These are phyloP conservation scores for Penicillium glabrum DNA, from an alignment of 2,329 filamentous ascomycete genomes.

Conservation along the genomic window DNA sequence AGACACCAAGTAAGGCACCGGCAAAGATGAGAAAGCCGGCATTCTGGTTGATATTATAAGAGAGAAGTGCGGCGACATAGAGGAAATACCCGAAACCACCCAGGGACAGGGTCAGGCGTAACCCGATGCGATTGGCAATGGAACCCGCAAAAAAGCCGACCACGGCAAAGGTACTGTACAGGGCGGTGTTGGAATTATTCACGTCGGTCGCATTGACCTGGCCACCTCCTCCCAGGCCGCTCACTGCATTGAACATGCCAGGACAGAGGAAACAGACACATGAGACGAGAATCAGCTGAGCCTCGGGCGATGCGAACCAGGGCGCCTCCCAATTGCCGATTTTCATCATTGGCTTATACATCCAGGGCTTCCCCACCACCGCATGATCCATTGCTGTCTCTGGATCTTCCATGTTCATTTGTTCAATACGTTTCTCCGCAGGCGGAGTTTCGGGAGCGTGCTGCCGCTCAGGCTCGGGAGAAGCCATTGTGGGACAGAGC, in stretches of 20 bases:
- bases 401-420: conserved; percentile 20
- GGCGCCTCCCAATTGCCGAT: conserved; percentile 56
- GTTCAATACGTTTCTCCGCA: conserved; percentile 32
- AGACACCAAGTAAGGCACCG: conserved; percentile 51
- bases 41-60: conserved; percentile 52
- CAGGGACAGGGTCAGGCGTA: conserved; percentile 45
- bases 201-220: conserved; percentile 57
- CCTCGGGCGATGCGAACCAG: conserved; percentile 72
- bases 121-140: conserved; percentile 46
- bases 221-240: conserved; percentile 65
- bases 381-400: conserved; percentile 21
- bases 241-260: conserved; percentile 70
- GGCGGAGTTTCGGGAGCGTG: conserved; percentile 9
- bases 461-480: conserved; percentile 14
- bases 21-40: conserved; percentile 50
- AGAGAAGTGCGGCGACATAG: conserved; percentile 51
- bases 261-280: conserved; percentile 71
- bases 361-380: conserved; percentile 55
- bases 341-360: conserved; percentile 61
- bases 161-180: conserved; percentile 71
- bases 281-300: conserved; percentile 70
- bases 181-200: conserved; percentile 67
- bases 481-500: conserved; percentile 7
- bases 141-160: conserved; percentile 63
- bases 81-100: conserved; percentile 51